Conservation (phyloP, 2,329 filamentous ascomycete species). For the Raffaelea arxii region DNA sequence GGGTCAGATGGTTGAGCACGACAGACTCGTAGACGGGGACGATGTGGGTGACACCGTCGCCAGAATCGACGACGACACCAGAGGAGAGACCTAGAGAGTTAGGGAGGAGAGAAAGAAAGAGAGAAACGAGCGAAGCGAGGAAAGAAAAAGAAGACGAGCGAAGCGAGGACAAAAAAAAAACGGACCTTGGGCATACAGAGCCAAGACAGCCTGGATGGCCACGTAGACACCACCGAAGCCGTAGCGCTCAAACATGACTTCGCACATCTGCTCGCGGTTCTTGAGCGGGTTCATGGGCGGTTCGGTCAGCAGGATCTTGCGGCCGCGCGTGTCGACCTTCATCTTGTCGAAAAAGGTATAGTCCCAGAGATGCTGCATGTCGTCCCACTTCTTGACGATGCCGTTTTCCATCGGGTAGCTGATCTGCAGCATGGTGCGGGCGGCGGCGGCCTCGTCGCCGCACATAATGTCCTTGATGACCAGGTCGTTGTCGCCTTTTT, state of each 20-base stretch:
- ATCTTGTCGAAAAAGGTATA: conserved; percentile 98
- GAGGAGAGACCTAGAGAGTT: conserved; percentile 60
- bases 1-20: conserved; percentile 92
- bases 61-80: conserved; percentile 97
- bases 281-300: conserved; percentile 92
- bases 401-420: conserved; percentile 99
- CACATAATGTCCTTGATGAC: conserved; percentile 98
- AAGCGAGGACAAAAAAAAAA: background rate
- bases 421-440: conserved; percentile 95
- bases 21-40: conserved; percentile 98
- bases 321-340: conserved; percentile 77
- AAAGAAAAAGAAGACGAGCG: background rate
- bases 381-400: conserved; percentile 98
- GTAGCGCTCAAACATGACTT: conserved; percentile 99
- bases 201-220: conserved; percentile 92
- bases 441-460: conserved; percentile 92
- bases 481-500: conserved; percentile 53
- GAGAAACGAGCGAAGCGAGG: background rate
- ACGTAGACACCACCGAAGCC: conserved; percentile 95
- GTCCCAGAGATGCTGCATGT: conserved; percentile 99
- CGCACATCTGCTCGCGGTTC: conserved; percentile 96
- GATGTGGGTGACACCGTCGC: conserved; percentile 96
- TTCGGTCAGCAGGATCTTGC: conserved; percentile 75
- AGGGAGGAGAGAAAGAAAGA: background rate
- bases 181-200: conserved; percentile 85